phyloP scores from a whole-genome alignment of 2,329 filamentous ascomycete genomes.

The Teratosphaeria viscida region DNA sequence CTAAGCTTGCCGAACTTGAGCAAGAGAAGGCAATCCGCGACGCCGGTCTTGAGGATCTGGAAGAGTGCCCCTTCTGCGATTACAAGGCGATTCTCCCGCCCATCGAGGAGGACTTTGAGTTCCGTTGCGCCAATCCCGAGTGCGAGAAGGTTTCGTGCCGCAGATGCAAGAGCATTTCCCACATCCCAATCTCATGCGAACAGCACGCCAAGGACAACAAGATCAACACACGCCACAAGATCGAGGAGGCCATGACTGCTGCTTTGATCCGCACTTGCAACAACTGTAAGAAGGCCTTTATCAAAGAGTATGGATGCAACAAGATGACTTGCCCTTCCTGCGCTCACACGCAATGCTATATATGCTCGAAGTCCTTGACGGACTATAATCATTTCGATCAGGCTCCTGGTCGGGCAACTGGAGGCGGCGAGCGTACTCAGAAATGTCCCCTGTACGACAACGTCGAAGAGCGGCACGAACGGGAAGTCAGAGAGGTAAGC shows the following conservation, averaged over 20 bases:
- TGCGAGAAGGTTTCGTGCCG: slow-evolving; percentile 47
- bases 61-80: slow-evolving; percentile 70
- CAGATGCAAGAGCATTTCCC: slow-evolving; percentile 56
- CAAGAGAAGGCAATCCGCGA: slow-evolving; percentile 58
- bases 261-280: slow-evolving; percentile 71
- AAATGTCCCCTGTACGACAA: slow-evolving; percentile 59
- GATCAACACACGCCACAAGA: slow-evolving; percentile 49
- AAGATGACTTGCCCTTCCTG: slow-evolving; percentile 67
- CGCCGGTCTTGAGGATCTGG: slow-evolving; percentile 61
- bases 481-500: slow-evolving; percentile 44
- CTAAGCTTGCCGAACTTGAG: slow-evolving; percentile 59
- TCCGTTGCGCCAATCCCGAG: slow-evolving; percentile 56
- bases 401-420: slow-evolving; percentile 26
- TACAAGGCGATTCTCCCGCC: slow-evolving; percentile 66
- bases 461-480: slow-evolving; percentile 47
- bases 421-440: slow-evolving; percentile 30
- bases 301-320: slow-evolving; percentile 74
- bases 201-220: slow-evolving; percentile 53
- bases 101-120: slow-evolving; percentile 58
- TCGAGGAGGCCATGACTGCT: slow-evolving; percentile 77
- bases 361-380: slow-evolving; percentile 55
- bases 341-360: slow-evolving; percentile 49
- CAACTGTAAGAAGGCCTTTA: slow-evolving; percentile 59
- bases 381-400: slow-evolving; percentile 64
- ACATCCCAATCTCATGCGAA: slow-evolving; percentile 62